Conservation (phyloP, 2,329 filamentous ascomycete species). For the Lachnellula suecica region DNA sequence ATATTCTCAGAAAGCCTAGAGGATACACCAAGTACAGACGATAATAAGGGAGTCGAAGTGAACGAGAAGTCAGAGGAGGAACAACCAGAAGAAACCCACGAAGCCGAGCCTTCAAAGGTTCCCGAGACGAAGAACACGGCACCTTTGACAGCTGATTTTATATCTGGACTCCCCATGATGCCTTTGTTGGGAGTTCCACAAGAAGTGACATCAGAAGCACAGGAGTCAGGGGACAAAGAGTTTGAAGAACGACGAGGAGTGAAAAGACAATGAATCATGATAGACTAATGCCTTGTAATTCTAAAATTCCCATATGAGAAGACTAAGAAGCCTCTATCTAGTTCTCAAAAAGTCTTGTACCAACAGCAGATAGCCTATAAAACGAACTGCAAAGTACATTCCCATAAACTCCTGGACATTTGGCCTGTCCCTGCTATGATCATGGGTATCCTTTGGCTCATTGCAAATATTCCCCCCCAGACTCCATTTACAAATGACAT, state of each 20-base stretch:
- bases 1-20: slow-evolving; percentile 17
- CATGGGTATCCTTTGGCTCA: not conserved
- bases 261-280: slow-evolving; percentile 4
- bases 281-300: slow-evolving; percentile 7
- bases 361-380: not conserved
- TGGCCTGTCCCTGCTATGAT: not conserved
- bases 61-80: slow-evolving; percentile 10
- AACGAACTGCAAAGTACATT: not conserved
- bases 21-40: slow-evolving; percentile 23
- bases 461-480: not conserved
- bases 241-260: not conserved
- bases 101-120: slow-evolving; percentile 1
- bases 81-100: slow-evolving; percentile 2
- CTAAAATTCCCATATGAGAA: slow-evolving; percentile 19
- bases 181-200: not conserved
- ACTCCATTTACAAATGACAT: not conserved
- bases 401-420: not conserved
- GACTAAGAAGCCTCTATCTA: not conserved
- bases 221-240: slow-evolving; percentile 1
- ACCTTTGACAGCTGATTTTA: too few relatives aligned
- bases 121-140: slow-evolving; percentile 2
- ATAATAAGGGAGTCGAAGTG: slow-evolving; percentile 22
- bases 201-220: not conserved
- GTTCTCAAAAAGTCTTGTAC: not conserved
- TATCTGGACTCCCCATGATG: too few relatives aligned